Percentiles rank a stretch among this genome's conserved stretches.
These are phyloP conservation scores for Phytophthora constricta DNA, from an alignment of 352 stramenopile species.

Conservation along the genomic window DNA sequence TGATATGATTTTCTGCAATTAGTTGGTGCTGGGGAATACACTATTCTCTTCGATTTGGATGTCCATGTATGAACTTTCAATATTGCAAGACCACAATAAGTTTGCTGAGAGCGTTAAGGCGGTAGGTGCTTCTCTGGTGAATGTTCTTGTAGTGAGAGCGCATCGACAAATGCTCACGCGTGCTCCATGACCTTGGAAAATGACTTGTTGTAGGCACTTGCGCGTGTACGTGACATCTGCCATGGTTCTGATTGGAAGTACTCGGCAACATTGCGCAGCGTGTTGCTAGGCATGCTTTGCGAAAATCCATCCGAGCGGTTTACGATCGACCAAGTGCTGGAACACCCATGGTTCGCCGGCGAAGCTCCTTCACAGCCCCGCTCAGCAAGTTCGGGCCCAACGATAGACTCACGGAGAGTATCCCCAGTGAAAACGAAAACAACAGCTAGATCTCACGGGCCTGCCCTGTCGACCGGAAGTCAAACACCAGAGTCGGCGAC, in stretches of 20 bases:
- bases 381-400: background rate
- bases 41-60: slow-evolving; percentile 89
- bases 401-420: slow-evolving; percentile 1
- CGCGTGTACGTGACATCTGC: slow-evolving; percentile 39
- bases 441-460: slow-evolving; percentile 4
- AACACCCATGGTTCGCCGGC: slow-evolving; percentile 57
- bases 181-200: too few relatives aligned
- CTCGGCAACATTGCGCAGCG: slow-evolving; percentile 47
- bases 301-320: slow-evolving; percentile 47
- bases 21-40: slow-evolving; percentile 81
- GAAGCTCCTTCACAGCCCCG: background rate
- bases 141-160: background rate
- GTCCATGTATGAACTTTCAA: slow-evolving; percentile 78
- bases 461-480: slow-evolving; percentile 4
- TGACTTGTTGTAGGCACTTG: too few relatives aligned
- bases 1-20: background rate
- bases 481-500: background rate
- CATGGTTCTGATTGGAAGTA: slow-evolving; percentile 51
- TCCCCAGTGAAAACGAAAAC: slow-evolving; percentile 31
- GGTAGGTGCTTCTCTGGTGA: slow-evolving; percentile 12
- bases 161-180: too few relatives aligned
- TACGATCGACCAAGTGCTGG: slow-evolving; percentile 53
- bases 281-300: slow-evolving; percentile 51
- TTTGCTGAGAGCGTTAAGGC: slow-evolving; percentile 52
- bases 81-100: slow-evolving; percentile 63